These are phyloP conservation scores for Cutaneotrichosporon sp. DNA, from an alignment of 1,284 basidiomycete species.

Conservation along the genomic window DNA sequence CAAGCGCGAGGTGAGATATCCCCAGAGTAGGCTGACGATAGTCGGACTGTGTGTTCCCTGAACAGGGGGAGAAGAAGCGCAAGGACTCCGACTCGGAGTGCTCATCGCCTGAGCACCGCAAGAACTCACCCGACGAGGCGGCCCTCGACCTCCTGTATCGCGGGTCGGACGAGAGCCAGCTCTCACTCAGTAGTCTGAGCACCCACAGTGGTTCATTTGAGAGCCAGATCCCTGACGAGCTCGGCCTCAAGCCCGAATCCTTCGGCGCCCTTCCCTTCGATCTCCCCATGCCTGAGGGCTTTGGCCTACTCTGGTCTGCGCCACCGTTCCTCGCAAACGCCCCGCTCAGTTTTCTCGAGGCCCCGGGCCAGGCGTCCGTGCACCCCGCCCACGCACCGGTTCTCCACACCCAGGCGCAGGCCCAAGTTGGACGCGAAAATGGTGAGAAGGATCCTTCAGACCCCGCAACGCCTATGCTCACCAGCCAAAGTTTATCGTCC, in stretches of 20 bases:
- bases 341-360: neutral
- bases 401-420: constrained; percentile 6
- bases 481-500: constrained; percentile 35
- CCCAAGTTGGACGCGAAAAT: constrained; percentile 28
- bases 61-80: constrained; percentile 16
- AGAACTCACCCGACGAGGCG: constrained; percentile 4
- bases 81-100: constrained; percentile 20
- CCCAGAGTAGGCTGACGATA: constrained; percentile 1
- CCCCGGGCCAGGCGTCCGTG: neutral
- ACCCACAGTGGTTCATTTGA: neutral
- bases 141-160: neutral
- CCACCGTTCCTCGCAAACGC: neutral
- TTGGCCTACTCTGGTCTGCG: neutral
- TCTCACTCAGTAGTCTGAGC: neutral
- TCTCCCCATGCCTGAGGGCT: neutral
- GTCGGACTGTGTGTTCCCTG: constrained; percentile 17
- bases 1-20: constrained; percentile 41
- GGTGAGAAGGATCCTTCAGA: constrained; percentile 4
- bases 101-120: constrained; percentile 8
- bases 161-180: neutral
- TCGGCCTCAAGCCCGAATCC: neutral
- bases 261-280: neutral
- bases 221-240: neutral
- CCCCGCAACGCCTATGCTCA: constrained; percentile 10
- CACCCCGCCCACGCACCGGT: neutral